These are phyloP conservation scores for Withania somnifera DNA, from an alignment of 305 asterid genomes.

Conservation along the genomic window DNA sequence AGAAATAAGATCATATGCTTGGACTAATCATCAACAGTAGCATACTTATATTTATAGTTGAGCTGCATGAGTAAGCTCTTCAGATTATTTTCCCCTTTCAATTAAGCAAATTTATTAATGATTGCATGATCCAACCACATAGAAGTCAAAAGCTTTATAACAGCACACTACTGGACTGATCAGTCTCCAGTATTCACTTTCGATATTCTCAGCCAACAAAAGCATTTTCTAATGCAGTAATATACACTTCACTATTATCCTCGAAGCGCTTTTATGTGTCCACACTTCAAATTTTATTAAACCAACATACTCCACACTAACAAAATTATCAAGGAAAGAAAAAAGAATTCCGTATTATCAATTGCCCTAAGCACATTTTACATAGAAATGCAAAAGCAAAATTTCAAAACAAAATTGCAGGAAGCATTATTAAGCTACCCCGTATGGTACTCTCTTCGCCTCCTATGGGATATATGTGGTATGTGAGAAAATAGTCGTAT, in stretches of 20 bases:
- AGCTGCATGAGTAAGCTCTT: neutral
- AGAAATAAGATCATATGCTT: neutral
- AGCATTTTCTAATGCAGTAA: neutral
- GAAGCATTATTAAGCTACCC: neutral
- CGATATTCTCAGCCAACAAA: neutral
- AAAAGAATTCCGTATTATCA: neutral
- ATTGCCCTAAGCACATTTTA: neutral
- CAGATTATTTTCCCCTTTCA: neutral
- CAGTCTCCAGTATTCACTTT: neutral
- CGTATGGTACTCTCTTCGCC: neutral
- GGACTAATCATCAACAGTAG: neutral
- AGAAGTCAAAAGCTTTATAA: neutral
- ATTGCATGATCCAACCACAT: neutral
- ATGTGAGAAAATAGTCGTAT: neutral
- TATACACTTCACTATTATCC: neutral
- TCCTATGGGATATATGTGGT: neutral
- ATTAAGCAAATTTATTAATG: neutral
- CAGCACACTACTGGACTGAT: neutral
- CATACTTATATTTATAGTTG: neutral
- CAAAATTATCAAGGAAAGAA: neutral
- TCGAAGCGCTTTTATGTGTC: neutral
- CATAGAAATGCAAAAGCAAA: neutral
- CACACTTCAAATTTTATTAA: neutral
- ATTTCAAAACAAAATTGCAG: neutral
- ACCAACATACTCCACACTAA: neutral